Evolutionary conservation across 495 filamentous ascomycete genomes (phyloP).

Genomic region (Aeminium ludgeri): DNA sequence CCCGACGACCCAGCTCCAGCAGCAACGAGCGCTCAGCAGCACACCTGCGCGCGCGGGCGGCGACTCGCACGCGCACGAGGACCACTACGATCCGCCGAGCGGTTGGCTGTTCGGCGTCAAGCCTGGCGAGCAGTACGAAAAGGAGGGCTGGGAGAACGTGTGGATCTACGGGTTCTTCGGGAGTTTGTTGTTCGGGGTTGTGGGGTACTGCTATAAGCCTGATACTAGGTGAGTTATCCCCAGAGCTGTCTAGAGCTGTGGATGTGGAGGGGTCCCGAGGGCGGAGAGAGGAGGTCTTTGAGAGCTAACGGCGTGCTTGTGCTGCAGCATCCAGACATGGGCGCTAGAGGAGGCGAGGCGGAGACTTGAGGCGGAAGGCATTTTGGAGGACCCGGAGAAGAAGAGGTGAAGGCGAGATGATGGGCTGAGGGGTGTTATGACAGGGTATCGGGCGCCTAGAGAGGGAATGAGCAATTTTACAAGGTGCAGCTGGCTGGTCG

Average conservation of each 20-base stretch:
- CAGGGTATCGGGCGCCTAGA: neutral
- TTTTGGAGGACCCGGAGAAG: constrained; percentile 56
- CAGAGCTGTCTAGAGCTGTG: constrained; percentile 9
- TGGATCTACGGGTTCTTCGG: constrained; percentile 84
- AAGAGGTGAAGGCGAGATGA: constrained; percentile 2
- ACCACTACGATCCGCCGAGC: constrained; percentile 75
- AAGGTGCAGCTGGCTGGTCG: neutral
- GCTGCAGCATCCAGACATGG: constrained; percentile 89
- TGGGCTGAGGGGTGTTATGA: neutral
- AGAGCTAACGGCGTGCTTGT: constrained; percentile 6
- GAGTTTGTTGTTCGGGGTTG: constrained; percentile 50
- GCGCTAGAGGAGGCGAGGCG: constrained; percentile 89
- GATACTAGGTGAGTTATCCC: constrained; percentile 75
- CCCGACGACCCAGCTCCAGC: neutral
- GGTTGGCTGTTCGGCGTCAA: constrained; percentile 84
- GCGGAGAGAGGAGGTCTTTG: too few species aligned
- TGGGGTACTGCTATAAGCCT: constrained; percentile 92
- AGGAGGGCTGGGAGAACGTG: constrained; percentile 86
- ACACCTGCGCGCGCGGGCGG: constrained; percentile 1
- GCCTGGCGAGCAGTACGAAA: constrained; percentile 85
- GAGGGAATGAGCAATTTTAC: neutral
- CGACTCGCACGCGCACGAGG: constrained; percentile 38
- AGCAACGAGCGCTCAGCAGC: constrained; percentile 12
- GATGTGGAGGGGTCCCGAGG: too few species aligned
- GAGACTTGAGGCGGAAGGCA: constrained; percentile 85